Conservation (phyloP, 106 monocot genomes). For the Posidonia australis region DNA sequence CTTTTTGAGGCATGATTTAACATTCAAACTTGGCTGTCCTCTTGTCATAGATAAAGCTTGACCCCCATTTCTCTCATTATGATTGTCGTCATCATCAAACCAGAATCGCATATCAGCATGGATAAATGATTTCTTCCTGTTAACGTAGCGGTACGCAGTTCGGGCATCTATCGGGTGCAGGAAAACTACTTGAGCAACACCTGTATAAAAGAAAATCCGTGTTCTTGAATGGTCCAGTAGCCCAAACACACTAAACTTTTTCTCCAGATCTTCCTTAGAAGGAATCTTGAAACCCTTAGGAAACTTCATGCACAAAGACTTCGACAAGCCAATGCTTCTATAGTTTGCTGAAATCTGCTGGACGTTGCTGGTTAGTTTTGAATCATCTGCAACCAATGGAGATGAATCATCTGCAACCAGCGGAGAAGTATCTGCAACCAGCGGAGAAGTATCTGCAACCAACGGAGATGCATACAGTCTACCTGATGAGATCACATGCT, state of each 20-base stretch:
- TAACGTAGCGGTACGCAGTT: constrained; percentile 26
- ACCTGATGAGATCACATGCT: too few relatives aligned
- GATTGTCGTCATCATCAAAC: constrained; percentile 27
- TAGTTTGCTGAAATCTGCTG: neutral
- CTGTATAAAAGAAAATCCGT: constrained; percentile 36
- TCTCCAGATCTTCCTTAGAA: constrained; percentile 30
- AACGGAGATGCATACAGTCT: too few relatives aligned
- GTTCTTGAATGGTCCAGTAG: constrained; percentile 35
- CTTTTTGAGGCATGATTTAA: constrained; percentile 28
- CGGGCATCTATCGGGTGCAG: constrained; percentile 16
- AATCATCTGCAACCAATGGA: constrained; percentile 6
- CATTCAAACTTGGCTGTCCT: constrained; percentile 6
- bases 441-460: too few relatives aligned
- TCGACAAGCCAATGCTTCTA: neutral
- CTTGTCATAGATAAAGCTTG: neutral
- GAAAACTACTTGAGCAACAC: constrained; percentile 38
- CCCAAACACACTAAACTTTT: constrained; percentile 35
- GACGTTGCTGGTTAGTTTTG: neutral
- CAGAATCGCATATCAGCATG: constrained; percentile 34
- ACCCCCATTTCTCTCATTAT: neutral
- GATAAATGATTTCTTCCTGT: constrained; percentile 26
- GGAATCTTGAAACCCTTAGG: constrained; percentile 34
- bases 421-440: too few relatives aligned
- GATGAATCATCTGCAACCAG: too few relatives aligned
- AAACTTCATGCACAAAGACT: constrained; percentile 46